phyloP scores from a whole-genome alignment of 495 filamentous ascomycete genomes.

The Penicillium argentinense region DNA sequence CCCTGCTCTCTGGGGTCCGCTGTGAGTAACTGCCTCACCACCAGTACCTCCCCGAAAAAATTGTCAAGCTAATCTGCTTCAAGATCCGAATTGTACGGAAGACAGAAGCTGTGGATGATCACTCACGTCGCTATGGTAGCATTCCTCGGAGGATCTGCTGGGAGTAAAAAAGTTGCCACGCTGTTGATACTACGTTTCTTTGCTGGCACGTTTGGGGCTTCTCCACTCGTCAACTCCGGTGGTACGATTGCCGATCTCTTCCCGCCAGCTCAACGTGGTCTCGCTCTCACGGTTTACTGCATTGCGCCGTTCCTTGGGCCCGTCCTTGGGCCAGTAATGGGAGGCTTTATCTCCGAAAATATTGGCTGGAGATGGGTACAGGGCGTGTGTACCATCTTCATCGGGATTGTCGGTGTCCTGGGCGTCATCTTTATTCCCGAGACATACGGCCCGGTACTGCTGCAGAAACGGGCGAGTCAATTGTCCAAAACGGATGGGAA shows the following conservation, averaged over 20 bases:
- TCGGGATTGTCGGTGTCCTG: slow-evolving; percentile 30
- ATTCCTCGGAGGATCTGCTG: slow-evolving; percentile 60
- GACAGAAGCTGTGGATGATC: slow-evolving; percentile 41
- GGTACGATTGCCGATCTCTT: slow-evolving; percentile 65
- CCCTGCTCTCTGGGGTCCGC: slow-evolving; percentile 38
- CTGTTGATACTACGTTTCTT: slow-evolving; percentile 66
- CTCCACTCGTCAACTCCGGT: slow-evolving; percentile 55
- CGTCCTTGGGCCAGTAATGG: slow-evolving; percentile 52
- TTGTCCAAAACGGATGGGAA: slow-evolving; percentile 55
- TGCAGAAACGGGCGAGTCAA: slow-evolving; percentile 47
- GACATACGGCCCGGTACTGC: slow-evolving; percentile 60
- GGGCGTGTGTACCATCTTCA: slow-evolving; percentile 35
- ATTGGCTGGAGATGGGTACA: slow-evolving; percentile 64
- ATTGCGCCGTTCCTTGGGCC: slow-evolving; percentile 63
- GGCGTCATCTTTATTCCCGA: slow-evolving; percentile 51
- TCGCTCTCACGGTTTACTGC: slow-evolving; percentile 34
- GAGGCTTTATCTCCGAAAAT: slow-evolving; percentile 53
- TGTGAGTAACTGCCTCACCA: slow-evolving; percentile 9
- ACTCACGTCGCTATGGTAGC: slow-evolving; percentile 37
- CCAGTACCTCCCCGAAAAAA: too few relatives aligned
- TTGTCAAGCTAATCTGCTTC: neutral
- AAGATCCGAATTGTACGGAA: slow-evolving; percentile 47
- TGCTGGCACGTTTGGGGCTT: slow-evolving; percentile 60
- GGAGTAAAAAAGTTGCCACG: slow-evolving; percentile 54
- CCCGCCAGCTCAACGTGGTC: slow-evolving; percentile 49